Conservation (phyloP, 139 green algal species). For the Desmodesmus armatus region DNA sequence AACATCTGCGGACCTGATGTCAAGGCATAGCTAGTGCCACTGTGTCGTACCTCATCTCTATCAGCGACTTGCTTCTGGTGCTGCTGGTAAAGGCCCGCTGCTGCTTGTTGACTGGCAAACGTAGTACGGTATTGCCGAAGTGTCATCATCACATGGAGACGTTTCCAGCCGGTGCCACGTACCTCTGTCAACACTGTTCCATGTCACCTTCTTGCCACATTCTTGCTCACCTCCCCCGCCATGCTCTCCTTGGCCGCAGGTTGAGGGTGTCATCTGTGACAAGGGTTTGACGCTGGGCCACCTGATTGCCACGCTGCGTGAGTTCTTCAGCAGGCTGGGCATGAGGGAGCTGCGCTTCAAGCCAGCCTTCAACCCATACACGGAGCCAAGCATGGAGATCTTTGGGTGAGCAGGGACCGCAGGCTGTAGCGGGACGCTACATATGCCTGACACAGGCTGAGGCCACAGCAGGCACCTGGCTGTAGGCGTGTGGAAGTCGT, state of each 20-base stretch:
- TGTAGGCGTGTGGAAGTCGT: neutral
- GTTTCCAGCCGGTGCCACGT: too few species aligned
- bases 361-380: conserved; percentile 99
- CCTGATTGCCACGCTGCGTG: conserved; percentile 82
- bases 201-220: neutral
- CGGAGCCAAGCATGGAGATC: conserved; percentile 99
- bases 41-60: neutral
- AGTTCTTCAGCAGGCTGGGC: conserved; percentile 96
- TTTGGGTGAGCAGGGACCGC: conserved; percentile 83
- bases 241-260: neutral
- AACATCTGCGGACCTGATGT: too few species aligned
- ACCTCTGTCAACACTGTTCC: too few species aligned
- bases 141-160: too few species aligned
- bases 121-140: too few species aligned
- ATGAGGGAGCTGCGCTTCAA: conserved; percentile 98
- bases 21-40: neutral
- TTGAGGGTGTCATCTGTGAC: conserved; percentile 86
- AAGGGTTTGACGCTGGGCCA: conserved; percentile 92
- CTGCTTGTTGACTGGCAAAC: neutral
- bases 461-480: neutral
- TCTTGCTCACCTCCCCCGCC: neutral
- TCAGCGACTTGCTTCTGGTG: too few species aligned
- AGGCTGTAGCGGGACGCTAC: too few species aligned
- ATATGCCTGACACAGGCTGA: neutral
- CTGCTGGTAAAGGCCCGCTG: too few species aligned